Evolutionary conservation across 441 rosid genomes (phyloP).

Genomic region (Adansonia rubrostipa): DNA sequence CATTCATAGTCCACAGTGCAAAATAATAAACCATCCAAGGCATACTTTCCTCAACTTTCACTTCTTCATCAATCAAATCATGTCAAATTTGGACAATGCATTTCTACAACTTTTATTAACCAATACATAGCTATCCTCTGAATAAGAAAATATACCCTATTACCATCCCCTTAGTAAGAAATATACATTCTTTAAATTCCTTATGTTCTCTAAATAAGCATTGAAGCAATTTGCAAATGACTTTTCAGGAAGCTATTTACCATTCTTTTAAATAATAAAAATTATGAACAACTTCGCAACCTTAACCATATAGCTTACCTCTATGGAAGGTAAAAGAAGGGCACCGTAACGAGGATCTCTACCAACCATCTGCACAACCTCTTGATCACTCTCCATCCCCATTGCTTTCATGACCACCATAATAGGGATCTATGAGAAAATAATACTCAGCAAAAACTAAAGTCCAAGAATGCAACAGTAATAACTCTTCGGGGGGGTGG

Average conservation of each 20-base stretch:
- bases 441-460: slow-evolving; percentile 5
- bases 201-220: background rate
- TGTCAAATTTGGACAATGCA: background rate
- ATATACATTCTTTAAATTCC: background rate
- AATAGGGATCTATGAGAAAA: slow-evolving; percentile 67
- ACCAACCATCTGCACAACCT: slow-evolving; percentile 93
- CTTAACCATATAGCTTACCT: slow-evolving; percentile 52
- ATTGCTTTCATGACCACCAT: slow-evolving; percentile 91
- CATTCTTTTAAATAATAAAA: slow-evolving; percentile 10
- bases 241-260: slow-evolving; percentile 12
- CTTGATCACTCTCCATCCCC: slow-evolving; percentile 99
- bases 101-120: background rate
- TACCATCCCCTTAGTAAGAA: background rate
- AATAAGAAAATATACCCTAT: background rate
- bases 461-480: background rate
- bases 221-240: slow-evolving; percentile 11
- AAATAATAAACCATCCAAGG: background rate
- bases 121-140: background rate
- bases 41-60: background rate
- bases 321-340: slow-evolving; percentile 82
- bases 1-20: slow-evolving; percentile 8
- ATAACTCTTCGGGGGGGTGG: background rate
- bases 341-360: slow-evolving; percentile 90
- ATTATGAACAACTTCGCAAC: background rate
- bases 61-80: slow-evolving; percentile 15